Percentiles rank a stretch among this genome's conserved stretches.
These are phyloP conservation scores for Globisporangium cederbergense DNA, from an alignment of 352 stramenopile genomes.

Conservation along the genomic window DNA sequence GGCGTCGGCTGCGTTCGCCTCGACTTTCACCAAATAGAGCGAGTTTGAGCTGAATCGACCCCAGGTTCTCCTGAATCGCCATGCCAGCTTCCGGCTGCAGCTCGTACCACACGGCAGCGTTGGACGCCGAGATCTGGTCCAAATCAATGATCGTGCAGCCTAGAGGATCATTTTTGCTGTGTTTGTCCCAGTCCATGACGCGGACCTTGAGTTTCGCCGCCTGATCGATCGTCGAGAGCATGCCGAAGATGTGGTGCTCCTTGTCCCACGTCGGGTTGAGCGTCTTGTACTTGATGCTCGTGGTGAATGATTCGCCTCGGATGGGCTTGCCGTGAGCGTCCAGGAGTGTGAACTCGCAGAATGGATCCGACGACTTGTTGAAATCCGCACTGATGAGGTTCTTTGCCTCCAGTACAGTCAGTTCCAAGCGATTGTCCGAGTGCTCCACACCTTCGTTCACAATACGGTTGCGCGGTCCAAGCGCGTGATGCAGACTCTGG, in stretches of 20 bases:
- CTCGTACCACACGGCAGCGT: conserved; percentile 43
- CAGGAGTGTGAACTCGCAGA: conserved; percentile 55
- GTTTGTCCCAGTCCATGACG: conserved; percentile 51
- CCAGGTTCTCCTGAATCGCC: conserved; percentile 42
- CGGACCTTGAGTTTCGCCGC: conserved; percentile 47
- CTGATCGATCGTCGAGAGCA: conserved; percentile 53
- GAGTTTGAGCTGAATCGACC: conserved; percentile 50
- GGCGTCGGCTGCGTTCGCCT: conserved; percentile 41
- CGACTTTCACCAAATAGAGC: conserved; percentile 55
- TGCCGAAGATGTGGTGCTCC: conserved; percentile 62
- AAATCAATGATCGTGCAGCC: conserved; percentile 46
- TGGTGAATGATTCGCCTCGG: conserved; percentile 46
- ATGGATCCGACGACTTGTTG: conserved; percentile 64
- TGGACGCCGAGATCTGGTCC: conserved; percentile 45
- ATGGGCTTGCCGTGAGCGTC: conserved; percentile 52
- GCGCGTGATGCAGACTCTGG: conserved; percentile 31
- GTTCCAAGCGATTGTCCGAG: conserved; percentile 67
- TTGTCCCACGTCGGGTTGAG: conserved; percentile 55
- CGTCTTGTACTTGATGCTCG: conserved; percentile 50
- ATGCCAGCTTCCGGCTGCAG: conserved; percentile 45
- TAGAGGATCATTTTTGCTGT: conserved; percentile 53
- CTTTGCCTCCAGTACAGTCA: conserved; percentile 47
- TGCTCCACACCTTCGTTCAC: conserved; percentile 49
- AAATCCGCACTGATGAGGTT: conserved; percentile 52
- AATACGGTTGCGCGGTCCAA: conserved; percentile 36